Conservation (phyloP, 345 rosid genomes). For the Trapa bicornis region DNA sequence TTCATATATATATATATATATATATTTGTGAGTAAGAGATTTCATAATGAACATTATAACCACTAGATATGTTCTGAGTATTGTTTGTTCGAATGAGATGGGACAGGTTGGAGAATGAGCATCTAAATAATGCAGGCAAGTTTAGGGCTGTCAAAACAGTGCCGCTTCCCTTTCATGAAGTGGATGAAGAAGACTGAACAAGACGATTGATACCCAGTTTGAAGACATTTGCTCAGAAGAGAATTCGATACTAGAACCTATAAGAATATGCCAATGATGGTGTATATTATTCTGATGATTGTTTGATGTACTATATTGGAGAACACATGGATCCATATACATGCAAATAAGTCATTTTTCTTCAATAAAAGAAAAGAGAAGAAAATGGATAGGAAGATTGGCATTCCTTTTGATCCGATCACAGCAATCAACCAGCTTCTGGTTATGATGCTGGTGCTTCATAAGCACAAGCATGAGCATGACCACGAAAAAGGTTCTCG, state of each 20-base stretch:
- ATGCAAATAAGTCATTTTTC: background rate
- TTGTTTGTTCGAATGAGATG: background rate
- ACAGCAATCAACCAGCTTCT: too few relatives aligned
- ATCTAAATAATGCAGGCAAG: constrained; percentile 95
- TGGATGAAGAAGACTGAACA: constrained; percentile 75
- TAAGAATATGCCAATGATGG: background rate
- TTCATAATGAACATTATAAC: background rate
- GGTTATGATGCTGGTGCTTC: too few relatives aligned
- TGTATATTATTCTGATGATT: background rate
- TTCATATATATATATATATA: background rate
- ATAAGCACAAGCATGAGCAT: too few relatives aligned
- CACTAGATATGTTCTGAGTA: background rate
- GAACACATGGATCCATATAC: background rate
- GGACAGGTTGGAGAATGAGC: constrained; percentile 99
- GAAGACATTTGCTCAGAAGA: constrained; percentile 22
- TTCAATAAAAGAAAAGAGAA: background rate
- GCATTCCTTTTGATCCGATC: background rate
- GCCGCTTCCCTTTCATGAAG: constrained; percentile 96
- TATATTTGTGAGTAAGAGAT: too few relatives aligned
- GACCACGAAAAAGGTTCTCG: too few relatives aligned
- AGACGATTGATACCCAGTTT: constrained; percentile 9
- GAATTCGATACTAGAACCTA: constrained; percentile 16
- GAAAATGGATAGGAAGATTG: background rate
- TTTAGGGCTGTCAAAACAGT: constrained; percentile 88
- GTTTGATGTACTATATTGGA: background rate